Conservation (phyloP, 495 filamentous ascomycete genomes). For the Penicillium salamii region DNA sequence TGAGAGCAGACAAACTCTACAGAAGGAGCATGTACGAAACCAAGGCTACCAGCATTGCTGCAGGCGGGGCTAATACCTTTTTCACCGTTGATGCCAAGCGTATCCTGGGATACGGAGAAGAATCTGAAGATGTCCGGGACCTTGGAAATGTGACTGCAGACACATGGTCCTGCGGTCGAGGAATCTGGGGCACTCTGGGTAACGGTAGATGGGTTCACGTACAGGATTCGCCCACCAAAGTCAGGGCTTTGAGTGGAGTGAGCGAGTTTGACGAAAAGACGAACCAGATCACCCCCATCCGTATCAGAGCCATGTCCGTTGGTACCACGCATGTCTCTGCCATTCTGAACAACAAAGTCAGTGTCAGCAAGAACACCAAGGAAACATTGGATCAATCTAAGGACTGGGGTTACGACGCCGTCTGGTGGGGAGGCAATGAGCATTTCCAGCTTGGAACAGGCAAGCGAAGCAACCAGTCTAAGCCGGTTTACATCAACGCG, state of each 20-base stretch:
- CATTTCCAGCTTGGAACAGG: constrained; percentile 90
- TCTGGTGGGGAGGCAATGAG: constrained; percentile 96
- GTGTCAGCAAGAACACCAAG: constrained; percentile 49
- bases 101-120: constrained; percentile 44
- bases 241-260: constrained; percentile 78
- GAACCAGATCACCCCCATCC: constrained; percentile 70
- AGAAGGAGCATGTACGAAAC: constrained; percentile 55
- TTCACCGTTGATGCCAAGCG: constrained; percentile 78
- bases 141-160: constrained; percentile 63
- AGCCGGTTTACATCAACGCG: constrained; percentile 75
- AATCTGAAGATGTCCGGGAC: constrained; percentile 35
- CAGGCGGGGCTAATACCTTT: constrained; percentile 82
- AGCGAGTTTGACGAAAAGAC: constrained; percentile 79
- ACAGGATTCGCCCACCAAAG: constrained; percentile 72
- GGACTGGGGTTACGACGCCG: constrained; percentile 77
- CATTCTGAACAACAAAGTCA: constrained; percentile 74
- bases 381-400: constrained; percentile 48
- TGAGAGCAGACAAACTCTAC: constrained; percentile 72
- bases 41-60: constrained; percentile 68
- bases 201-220: constrained; percentile 89
- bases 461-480: constrained; percentile 71
- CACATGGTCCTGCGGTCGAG: constrained; percentile 81
- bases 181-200: constrained; percentile 78
- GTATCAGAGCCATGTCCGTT: constrained; percentile 64
- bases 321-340: constrained; percentile 79